phyloP scores from a whole-genome alignment of 2,329 filamentous ascomycete genomes.

The Pseudogymnoascus pannorum region DNA sequence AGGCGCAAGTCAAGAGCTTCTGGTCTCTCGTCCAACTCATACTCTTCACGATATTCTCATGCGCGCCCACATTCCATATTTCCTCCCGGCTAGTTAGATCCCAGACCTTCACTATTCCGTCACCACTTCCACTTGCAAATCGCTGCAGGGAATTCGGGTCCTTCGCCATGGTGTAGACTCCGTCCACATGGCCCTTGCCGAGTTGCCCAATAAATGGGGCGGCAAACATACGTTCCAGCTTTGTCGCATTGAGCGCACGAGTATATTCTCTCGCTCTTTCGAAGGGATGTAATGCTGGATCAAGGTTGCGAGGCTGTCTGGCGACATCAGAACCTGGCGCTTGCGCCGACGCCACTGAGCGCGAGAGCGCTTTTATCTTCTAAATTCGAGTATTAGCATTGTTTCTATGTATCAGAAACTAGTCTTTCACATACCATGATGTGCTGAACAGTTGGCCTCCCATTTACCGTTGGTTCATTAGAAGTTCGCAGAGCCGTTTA shows the following conservation, averaged over 20 bases:
- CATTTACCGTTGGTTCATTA: conserved; percentile 5
- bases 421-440: conserved; percentile 23
- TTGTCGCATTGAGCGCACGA: conserved; percentile 73
- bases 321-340: conserved; percentile 58
- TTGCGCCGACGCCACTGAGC: conserved; percentile 57
- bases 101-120: conserved; percentile 93
- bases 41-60: conserved; percentile 90
- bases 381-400: conserved; percentile 15
- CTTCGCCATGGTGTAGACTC: conserved; percentile 74
- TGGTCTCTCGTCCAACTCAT: conserved; percentile 82
- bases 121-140: conserved; percentile 78
- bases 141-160: conserved; percentile 67
- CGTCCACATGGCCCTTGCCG: conserved; percentile 86
- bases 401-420: neutral
- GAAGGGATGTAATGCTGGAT: conserved; percentile 83
- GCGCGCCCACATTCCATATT: conserved; percentile 71
- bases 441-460: conserved; percentile 16
- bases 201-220: conserved; percentile 80
- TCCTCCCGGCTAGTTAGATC: conserved; percentile 67
- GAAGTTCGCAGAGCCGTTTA: neutral
- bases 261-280: conserved; percentile 84
- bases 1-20: conserved; percentile 79
- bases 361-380: conserved; percentile 62
- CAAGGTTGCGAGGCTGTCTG: conserved; percentile 63
- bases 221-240: conserved; percentile 88